phyloP scores from a whole-genome alignment of 164 flowering plant genomes.

The Macadamia integrifolia region DNA sequence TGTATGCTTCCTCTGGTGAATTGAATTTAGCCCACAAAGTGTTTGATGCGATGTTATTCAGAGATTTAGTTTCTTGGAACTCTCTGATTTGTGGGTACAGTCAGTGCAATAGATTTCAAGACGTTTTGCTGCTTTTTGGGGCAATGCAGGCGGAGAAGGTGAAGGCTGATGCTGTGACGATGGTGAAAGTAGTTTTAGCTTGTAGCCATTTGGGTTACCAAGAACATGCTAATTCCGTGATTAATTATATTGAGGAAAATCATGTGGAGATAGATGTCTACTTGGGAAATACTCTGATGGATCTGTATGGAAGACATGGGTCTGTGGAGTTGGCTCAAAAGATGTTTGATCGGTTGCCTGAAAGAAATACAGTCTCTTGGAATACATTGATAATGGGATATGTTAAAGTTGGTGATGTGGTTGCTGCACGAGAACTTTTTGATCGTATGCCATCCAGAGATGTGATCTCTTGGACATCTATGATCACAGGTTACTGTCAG shows the following conservation, averaged over 20 bases:
- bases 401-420: not conserved
- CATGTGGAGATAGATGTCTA: not conserved
- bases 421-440: not conserved
- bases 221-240: not conserved
- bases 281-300: not conserved
- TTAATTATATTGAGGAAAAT: not conserved
- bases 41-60: not conserved
- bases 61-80: conserved; percentile 1
- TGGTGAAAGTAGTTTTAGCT: not conserved
- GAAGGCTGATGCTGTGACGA: not conserved
- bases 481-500: not conserved
- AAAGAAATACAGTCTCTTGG: not conserved
- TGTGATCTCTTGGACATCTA: not conserved
- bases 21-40: not conserved
- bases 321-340: not conserved
- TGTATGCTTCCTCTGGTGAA: not conserved
- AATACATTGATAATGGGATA: not conserved
- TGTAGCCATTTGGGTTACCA: not conserved
- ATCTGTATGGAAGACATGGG: not conserved
- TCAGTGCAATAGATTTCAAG: not conserved
- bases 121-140: not conserved
- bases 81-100: conserved; percentile 1
- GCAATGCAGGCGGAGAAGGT: not conserved
- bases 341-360: not conserved
- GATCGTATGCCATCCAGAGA: not conserved